A percentile compares a stretch with the other conserved stretches of the same genome.
Conservation (phyloP, 495 filamentous ascomycete species). For the Terfezia boudieri region DNA sequence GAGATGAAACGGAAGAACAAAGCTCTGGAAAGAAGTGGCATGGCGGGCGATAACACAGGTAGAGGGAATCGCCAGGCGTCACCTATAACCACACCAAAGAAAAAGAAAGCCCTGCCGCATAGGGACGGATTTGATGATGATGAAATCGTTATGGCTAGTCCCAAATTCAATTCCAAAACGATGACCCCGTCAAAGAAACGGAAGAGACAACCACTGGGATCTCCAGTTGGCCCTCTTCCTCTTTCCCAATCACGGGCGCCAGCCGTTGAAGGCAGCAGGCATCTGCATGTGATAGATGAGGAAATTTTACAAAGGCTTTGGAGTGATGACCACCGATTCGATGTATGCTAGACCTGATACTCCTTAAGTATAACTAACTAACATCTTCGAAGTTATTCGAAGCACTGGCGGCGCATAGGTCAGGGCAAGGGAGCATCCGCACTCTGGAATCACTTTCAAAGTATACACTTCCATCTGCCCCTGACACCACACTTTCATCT, state of each 20-base stretch:
- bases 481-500: constrained; percentile 30
- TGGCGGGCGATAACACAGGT: neutral
- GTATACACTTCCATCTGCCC: constrained; percentile 33
- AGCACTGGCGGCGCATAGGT: constrained; percentile 24
- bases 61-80: constrained; percentile 10
- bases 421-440: constrained; percentile 25
- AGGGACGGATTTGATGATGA: constrained; percentile 56
- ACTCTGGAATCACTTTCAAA: constrained; percentile 32
- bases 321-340: constrained; percentile 21
- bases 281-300: constrained; percentile 11
- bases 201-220: constrained; percentile 36
- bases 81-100: constrained; percentile 35
- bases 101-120: constrained; percentile 30
- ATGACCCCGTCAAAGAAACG: constrained; percentile 40
- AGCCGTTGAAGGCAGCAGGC: constrained; percentile 1
- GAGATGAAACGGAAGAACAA: constrained; percentile 32
- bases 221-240: constrained; percentile 30
- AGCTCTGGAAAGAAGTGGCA: constrained; percentile 23
- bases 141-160: constrained; percentile 37
- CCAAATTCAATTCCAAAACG: constrained; percentile 28
- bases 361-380: no score
- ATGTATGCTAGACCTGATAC: constrained; percentile 8
- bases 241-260: constrained; percentile 24
- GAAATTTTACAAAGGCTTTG: constrained; percentile 16
- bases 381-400: no score